Evolutionary conservation across 306 rosid species (phyloP).

Genomic region (Neltuma alba): DNA sequence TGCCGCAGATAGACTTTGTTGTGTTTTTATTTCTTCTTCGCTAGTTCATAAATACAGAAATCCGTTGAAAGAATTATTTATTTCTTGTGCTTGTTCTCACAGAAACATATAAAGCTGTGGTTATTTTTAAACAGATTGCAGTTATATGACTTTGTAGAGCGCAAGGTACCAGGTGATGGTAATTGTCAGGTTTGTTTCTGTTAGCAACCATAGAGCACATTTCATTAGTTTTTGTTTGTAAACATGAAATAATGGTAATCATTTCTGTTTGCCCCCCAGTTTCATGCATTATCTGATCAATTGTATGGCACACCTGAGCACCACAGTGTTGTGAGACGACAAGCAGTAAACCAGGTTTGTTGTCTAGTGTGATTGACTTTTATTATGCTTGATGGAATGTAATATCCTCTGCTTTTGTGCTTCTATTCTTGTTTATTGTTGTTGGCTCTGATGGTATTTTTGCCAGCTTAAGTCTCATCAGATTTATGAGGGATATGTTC

Average conservation of each 20-base stretch:
- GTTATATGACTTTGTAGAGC: constrained; percentile 62
- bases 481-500: constrained; percentile 81
- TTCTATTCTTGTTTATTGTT: constrained; percentile 32
- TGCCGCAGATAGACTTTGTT: constrained; percentile 7
- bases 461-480: constrained; percentile 71
- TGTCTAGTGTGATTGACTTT: constrained; percentile 15
- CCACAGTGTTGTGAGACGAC: constrained; percentile 59
- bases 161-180: constrained; percentile 77
- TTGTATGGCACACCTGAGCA: constrained; percentile 58
- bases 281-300: constrained; percentile 83
- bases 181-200: constrained; percentile 74
- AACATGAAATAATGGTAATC: background rate
- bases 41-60: background rate
- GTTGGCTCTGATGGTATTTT: constrained; percentile 9
- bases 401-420: constrained; percentile 14
- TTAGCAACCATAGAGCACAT: background rate
- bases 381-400: constrained; percentile 9
- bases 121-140: constrained; percentile 54
- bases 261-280: constrained; percentile 46
- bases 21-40: constrained; percentile 7
- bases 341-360: constrained; percentile 73
- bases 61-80: constrained; percentile 12
- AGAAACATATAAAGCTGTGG: background rate
- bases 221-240: constrained; percentile 24
- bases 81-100: constrained; percentile 13